These are phyloP conservation scores for Hippophae gyantsensis DNA, from an alignment of 306 rosid species.

Conservation along the genomic window DNA sequence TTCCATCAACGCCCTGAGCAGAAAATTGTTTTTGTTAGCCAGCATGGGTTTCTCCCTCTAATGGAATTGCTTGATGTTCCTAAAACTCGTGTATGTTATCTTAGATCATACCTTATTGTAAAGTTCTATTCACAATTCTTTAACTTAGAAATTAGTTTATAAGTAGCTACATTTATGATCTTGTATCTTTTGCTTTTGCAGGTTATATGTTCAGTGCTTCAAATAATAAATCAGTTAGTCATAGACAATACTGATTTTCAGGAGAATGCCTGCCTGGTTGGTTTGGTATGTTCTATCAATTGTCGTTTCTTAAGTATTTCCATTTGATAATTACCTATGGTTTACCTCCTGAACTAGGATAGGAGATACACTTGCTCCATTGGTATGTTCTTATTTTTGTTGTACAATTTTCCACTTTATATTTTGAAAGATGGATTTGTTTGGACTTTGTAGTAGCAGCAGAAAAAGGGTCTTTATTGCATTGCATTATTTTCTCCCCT, in stretches of 20 bases:
- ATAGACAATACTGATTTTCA: slow-evolving; percentile 84
- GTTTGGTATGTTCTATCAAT: slow-evolving; percentile 57
- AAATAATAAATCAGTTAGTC: slow-evolving; percentile 84
- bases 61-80: slow-evolving; percentile 84
- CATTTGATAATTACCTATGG: neutral
- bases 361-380: too few species aligned
- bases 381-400: too few species aligned
- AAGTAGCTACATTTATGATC: slow-evolving; percentile 3
- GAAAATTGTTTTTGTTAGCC: slow-evolving; percentile 80
- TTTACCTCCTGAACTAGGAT: too few species aligned
- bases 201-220: slow-evolving; percentile 95
- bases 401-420: too few species aligned
- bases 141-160: slow-evolving; percentile 10
- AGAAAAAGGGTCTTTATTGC: too few species aligned
- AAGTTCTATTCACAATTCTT: slow-evolving; percentile 12
- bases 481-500: too few species aligned
- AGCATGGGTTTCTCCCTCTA: slow-evolving; percentile 92
- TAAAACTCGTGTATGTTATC: slow-evolving; percentile 66
- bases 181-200: slow-evolving; percentile 22
- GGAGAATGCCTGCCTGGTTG: slow-evolving; percentile 96
- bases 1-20: slow-evolving; percentile 88
- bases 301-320: slow-evolving; percentile 11
- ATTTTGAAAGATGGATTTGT: too few species aligned
- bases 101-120: slow-evolving; percentile 3
- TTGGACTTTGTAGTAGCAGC: too few species aligned